Conservation (phyloP, 2,329 filamentous ascomycete genomes). For the Xylariaceae sp. region DNA sequence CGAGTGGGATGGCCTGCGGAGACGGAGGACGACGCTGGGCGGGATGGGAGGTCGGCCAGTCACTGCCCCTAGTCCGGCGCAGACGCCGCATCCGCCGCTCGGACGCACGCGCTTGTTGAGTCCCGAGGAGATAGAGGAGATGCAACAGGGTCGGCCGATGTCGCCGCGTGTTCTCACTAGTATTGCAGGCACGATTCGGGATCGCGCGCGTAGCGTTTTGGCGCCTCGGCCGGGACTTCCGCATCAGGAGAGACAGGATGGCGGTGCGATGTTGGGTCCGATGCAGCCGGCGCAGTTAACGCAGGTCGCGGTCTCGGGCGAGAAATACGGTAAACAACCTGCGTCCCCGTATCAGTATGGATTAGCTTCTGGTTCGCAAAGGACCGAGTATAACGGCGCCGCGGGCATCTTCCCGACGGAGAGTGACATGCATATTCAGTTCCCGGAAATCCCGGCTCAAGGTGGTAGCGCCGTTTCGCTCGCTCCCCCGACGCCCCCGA, state of each 20-base stretch:
- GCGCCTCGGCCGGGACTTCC: constrained; percentile 39
- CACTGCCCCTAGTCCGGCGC: constrained; percentile 33
- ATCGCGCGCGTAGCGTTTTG: constrained; percentile 39
- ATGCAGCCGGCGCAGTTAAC: constrained; percentile 59
- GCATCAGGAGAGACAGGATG: constrained; percentile 33
- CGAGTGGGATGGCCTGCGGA: constrained; percentile 87
- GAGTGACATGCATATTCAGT: constrained; percentile 43
- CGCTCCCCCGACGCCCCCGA: constrained; percentile 57
- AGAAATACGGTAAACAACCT: constrained; percentile 40
- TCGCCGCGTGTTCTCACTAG: constrained; percentile 48
- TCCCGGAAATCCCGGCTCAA: constrained; percentile 37
- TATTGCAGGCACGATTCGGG: constrained; percentile 53
- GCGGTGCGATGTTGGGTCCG: constrained; percentile 42
- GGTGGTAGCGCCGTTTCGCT: constrained; percentile 40
- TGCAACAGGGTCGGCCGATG: constrained; percentile 44
- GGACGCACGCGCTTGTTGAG: constrained; percentile 83
- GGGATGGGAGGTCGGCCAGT: constrained; percentile 37
- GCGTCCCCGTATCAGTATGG: constrained; percentile 43
- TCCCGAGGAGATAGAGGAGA: constrained; percentile 56
- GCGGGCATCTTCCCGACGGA: constrained; percentile 41
- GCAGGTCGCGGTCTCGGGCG: constrained; percentile 49
- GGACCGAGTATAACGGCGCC: constrained; percentile 47
- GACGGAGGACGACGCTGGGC: constrained; percentile 56
- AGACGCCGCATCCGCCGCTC: constrained; percentile 62
- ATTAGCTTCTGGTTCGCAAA: constrained; percentile 39